Evolutionary conservation across 352 stramenopile species (phyloP).

Genomic region (Phytopythium litorale): DNA sequence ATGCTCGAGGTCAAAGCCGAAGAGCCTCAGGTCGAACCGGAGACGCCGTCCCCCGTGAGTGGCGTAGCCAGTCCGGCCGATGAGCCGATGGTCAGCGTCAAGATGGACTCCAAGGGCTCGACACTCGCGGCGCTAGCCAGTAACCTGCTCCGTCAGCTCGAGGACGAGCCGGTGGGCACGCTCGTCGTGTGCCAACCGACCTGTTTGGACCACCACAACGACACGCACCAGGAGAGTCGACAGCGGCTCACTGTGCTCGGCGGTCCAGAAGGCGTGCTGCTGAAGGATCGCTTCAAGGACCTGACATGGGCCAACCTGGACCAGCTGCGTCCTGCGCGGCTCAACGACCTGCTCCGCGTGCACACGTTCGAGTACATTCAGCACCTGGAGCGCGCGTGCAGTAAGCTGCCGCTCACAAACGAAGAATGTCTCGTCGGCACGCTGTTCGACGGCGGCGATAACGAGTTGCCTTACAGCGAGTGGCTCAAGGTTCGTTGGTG

Average conservation of each 20-base stretch:
- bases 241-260: slow-evolving; percentile 49
- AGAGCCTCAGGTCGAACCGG: not conserved
- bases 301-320: slow-evolving; percentile 59
- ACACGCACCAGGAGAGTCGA: slow-evolving; percentile 68
- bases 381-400: slow-evolving; percentile 43
- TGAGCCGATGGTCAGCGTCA: not conserved
- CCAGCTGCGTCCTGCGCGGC: slow-evolving; percentile 40
- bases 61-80: not conserved
- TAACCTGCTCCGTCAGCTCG: slow-evolving; percentile 20
- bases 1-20: slow-evolving; percentile 1
- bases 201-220: slow-evolving; percentile 72
- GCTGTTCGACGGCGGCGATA: slow-evolving; percentile 25
- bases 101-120: slow-evolving; percentile 8
- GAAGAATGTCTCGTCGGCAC: slow-evolving; percentile 37
- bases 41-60: not conserved
- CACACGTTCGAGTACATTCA: slow-evolving; percentile 65
- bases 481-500: slow-evolving; percentile 35
- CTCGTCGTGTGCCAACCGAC: slow-evolving; percentile 66
- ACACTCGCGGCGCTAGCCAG: slow-evolving; percentile 21
- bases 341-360: slow-evolving; percentile 58
- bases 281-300: slow-evolving; percentile 55
- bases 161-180: slow-evolving; percentile 29
- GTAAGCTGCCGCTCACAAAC: slow-evolving; percentile 39
- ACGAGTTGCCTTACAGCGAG: slow-evolving; percentile 30
- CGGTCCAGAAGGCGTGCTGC: slow-evolving; percentile 57